These are phyloP conservation scores for Phaeodactylum tricornutum DNA, from an alignment of 108 stramenopile species.

Conservation along the genomic window DNA sequence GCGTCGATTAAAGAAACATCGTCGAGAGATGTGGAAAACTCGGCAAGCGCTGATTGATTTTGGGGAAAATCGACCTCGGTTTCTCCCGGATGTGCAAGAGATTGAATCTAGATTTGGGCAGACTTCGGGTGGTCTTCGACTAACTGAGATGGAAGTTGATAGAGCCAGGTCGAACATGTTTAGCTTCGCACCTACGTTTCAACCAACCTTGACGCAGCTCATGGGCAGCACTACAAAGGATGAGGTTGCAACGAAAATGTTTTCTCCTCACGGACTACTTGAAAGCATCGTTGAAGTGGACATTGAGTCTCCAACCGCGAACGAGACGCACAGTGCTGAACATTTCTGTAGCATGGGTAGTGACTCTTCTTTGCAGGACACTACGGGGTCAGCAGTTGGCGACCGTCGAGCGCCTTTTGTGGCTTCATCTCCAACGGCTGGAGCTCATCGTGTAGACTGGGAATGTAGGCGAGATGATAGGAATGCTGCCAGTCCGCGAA, in stretches of 20 bases:
- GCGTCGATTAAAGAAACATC: conserved; percentile 32
- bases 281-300: too few relatives aligned
- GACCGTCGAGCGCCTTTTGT: too few relatives aligned
- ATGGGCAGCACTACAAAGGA: neutral
- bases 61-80: neutral
- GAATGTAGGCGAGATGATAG: neutral
- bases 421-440: neutral
- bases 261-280: too few relatives aligned
- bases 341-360: too few relatives aligned
- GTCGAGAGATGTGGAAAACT: conserved; percentile 22
- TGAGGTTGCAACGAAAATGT: too few relatives aligned
- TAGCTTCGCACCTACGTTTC: neutral
- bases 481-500: neutral
- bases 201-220: neutral
- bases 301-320: too few relatives aligned
- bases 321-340: too few relatives aligned
- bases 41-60: neutral
- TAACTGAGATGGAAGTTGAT: neutral
- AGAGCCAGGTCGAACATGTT: neutral
- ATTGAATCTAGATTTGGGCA: neutral
- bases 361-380: too few relatives aligned
- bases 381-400: too few relatives aligned
- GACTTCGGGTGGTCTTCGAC: neutral
- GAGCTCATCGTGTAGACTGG: neutral
- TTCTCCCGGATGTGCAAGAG: conserved; percentile 1